Conservation (phyloP, 2,329 filamentous ascomycete species). For the Trichoderma sp. region DNA sequence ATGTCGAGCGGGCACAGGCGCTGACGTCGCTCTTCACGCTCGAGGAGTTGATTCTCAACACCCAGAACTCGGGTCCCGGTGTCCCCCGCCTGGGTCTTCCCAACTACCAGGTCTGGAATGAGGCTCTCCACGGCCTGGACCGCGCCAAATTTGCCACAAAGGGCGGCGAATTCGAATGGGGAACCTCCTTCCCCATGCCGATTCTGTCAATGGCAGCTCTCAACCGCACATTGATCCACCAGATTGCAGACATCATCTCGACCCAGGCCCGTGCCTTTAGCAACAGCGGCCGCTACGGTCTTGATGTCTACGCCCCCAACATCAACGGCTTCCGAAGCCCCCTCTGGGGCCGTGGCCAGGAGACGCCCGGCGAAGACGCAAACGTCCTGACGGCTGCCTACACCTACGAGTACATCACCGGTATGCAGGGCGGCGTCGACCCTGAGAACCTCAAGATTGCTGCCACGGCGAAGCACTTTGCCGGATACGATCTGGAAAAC, state of each 20-base stretch:
- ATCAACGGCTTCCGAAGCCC: conserved; percentile 68
- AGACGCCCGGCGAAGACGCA: conserved; percentile 62
- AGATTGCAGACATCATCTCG: conserved; percentile 44
- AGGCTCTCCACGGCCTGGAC: conserved; percentile 65
- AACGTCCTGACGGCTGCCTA: conserved; percentile 39
- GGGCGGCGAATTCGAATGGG: conserved; percentile 51
- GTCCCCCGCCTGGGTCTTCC: conserved; percentile 60
- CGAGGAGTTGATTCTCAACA: conserved; percentile 41
- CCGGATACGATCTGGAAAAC: conserved; percentile 58
- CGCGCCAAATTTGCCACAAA: conserved; percentile 36
- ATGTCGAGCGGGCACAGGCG: conserved; percentile 38
- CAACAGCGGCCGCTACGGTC: conserved; percentile 58
- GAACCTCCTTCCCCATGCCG: conserved; percentile 67
- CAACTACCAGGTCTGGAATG: conserved; percentile 64
- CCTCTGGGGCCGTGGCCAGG: conserved; percentile 62
- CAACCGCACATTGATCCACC: conserved; percentile 43
- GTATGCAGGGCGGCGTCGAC: conserved; percentile 42
- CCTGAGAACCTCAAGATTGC: conserved; percentile 45
- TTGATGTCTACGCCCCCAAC: conserved; percentile 67
- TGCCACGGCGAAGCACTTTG: conserved; percentile 63
- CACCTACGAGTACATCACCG: conserved; percentile 54
- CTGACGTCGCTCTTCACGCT: conserved; percentile 41
- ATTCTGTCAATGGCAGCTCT: conserved; percentile 58
- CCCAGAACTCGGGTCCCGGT: conserved; percentile 45
- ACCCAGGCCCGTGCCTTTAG: conserved; percentile 68